These are phyloP conservation scores for Zygosaccharomyces pseudobailii DNA, from an alignment of 1,139 yeast species.

Conservation along the genomic window DNA sequence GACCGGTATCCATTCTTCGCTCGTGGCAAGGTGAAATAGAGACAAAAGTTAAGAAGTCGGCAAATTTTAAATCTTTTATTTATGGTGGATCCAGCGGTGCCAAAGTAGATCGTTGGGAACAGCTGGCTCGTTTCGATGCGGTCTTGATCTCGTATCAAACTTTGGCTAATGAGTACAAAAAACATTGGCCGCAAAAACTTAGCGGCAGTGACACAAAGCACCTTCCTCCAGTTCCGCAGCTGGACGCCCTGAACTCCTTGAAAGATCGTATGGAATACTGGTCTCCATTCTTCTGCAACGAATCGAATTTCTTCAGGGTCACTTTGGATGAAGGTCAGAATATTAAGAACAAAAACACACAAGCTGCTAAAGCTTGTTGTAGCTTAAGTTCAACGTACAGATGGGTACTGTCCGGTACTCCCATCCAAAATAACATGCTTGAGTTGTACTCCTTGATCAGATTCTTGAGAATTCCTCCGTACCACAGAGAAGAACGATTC, in stretches of 20 bases:
- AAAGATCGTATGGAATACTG: constrained; percentile 38
- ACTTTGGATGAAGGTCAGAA: constrained; percentile 89
- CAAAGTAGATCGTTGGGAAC: constrained; percentile 41
- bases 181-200: constrained; percentile 41
- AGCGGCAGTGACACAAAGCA: constrained; percentile 16
- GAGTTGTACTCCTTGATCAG: constrained; percentile 76
- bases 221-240: constrained; percentile 40
- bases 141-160: constrained; percentile 75
- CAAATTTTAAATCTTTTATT: constrained; percentile 47
- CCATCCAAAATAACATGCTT: constrained; percentile 80
- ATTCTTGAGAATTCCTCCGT: constrained; percentile 67
- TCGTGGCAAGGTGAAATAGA: constrained; percentile 83
- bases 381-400: constrained; percentile 50
- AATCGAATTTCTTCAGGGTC: constrained; percentile 57
- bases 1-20: constrained; percentile 75
- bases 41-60: constrained; percentile 50
- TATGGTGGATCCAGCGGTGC: constrained; percentile 54
- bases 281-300: constrained; percentile 64
- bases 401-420: constrained; percentile 91
- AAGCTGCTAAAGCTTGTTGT: constrained; percentile 64
- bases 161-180: constrained; percentile 61
- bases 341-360: constrained; percentile 70
- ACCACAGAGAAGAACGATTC: constrained; percentile 55
- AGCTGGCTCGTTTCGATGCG: constrained; percentile 58
- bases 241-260: constrained; percentile 31